Percentiles rank a stretch among this genome's conserved stretches.
Evolutionary conservation across 257 asterid genomes (phyloP).

Genomic region (Solanum stenotomum): DNA sequence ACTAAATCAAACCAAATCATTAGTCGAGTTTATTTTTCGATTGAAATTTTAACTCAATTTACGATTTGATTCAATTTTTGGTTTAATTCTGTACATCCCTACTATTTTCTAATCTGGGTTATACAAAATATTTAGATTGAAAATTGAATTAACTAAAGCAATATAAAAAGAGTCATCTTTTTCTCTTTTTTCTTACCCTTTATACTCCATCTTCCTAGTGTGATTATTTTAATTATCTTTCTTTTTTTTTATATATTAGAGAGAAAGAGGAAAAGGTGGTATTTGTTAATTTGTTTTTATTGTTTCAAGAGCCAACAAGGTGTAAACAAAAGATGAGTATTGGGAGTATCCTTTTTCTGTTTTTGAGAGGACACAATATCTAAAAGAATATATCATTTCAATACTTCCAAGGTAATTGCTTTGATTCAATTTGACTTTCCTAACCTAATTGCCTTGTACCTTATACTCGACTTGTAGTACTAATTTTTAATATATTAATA

Average conservation of each 20-base stretch:
- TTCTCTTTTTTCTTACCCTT: neutral
- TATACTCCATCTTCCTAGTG: neutral
- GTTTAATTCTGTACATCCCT: neutral
- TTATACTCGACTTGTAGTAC: neutral
- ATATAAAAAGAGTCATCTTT: neutral
- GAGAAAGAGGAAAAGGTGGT: neutral
- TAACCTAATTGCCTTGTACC: neutral
- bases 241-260: neutral
- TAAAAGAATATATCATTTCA: neutral
- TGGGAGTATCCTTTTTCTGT: constrained; percentile 4
- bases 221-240: neutral
- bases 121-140: neutral
- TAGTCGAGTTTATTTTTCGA: too few relatives aligned
- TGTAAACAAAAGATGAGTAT: neutral
- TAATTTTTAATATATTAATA: neutral
- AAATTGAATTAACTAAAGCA: neutral
- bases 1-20: too few relatives aligned
- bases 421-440: neutral
- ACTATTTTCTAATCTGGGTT: neutral
- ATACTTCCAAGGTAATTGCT: neutral
- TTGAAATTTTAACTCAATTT: neutral
- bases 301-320: constrained; percentile 1
- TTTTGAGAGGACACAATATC: neutral
- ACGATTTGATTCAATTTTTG: too few relatives aligned
- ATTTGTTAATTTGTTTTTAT: neutral